These are phyloP conservation scores for Diaporthe aspalathi DNA, from an alignment of 2,329 filamentous ascomycete genomes.

Conservation along the genomic window DNA sequence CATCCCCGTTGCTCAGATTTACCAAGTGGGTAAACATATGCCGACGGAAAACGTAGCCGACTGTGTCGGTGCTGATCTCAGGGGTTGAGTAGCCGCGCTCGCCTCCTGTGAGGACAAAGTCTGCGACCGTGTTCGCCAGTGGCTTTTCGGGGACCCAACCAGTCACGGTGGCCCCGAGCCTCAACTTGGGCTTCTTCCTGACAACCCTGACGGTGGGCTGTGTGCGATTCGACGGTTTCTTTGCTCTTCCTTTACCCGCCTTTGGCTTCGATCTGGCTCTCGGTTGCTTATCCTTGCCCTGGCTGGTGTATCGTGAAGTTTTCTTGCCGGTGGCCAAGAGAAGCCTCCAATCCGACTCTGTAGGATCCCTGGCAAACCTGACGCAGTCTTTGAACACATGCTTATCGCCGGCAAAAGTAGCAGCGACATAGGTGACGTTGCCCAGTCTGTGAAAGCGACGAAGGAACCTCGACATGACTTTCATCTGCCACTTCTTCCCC, in stretches of 20 bases:
- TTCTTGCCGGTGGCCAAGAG: constrained; percentile 64
- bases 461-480: constrained; percentile 67
- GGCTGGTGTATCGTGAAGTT: constrained; percentile 45
- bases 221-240: constrained; percentile 11
- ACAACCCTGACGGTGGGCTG: constrained; percentile 25
- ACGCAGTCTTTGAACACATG: constrained; percentile 72
- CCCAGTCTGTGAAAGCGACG: constrained; percentile 68
- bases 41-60: constrained; percentile 51
- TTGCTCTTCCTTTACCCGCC: constrained; percentile 24
- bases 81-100: constrained; percentile 50
- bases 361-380: constrained; percentile 67
- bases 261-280: constrained; percentile 42
- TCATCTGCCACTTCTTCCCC: constrained; percentile 69
- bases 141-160: constrained; percentile 51
- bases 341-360: constrained; percentile 65
- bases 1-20: constrained; percentile 48
- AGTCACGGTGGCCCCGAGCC: constrained; percentile 29
- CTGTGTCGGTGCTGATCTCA: constrained; percentile 50
- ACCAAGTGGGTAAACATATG: constrained; percentile 50
- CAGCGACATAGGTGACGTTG: constrained; percentile 67
- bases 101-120: constrained; percentile 49
- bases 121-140: constrained; percentile 50
- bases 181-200: constrained; percentile 35
- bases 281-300: constrained; percentile 38
- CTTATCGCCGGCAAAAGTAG: constrained; percentile 59